Base-by-base conservation (phyloP, 306 rosid species). In the Arachis hypogaea region DNA sequence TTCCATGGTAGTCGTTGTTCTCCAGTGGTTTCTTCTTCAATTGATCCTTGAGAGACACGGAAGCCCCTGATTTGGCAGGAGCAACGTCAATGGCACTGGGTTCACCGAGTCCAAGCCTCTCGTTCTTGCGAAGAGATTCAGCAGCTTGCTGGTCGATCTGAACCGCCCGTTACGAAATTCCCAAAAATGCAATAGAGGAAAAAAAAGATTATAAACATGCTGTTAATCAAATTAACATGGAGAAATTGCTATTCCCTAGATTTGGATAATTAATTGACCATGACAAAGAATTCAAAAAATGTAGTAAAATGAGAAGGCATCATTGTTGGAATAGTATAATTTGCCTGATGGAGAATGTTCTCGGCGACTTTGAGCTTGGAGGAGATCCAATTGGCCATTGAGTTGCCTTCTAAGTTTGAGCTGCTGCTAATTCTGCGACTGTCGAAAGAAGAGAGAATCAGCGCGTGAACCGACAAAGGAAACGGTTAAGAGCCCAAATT, bases 141-240 rank as follows among this genome's bases (percentile, higher is more conserved):
- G 99, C 99, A 38, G 99, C 98, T 92, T 95, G 98, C 82, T 92
- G 96, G 78, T 95, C 99, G 81, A 95, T 87, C 99, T 95, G 83
- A 75, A 77, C 63, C 83, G 75, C 75, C 56, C 81, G 73, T 77
- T 64, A 63, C 88, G 64, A 52, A 50, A 16, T 36, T 63, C 45
- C 22, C 8, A 9, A 6, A 59, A 43, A 73, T 45, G 14, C 11
- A 36, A 12, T 42, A 60, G 49, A 60, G 52, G 33, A 62, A 44
- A 10, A 44, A 45, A 8, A 71, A 30, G 11, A 46, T 30, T 12
- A 63, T 6, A 66, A 58, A 10, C 28, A 67, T 3, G 78, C 55
- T 28, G 12, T 5, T 57, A 50, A 42, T 54, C 14, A 63, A 81
- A 63, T 68, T 33, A 42, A 22, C 36, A 22, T 4, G 69, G 10